Percentiles rank a stretch among this genome's conserved stretches.
Evolutionary conservation across 768 basidiomycete genomes (phyloP).

Genomic region (Mycena sanguinolenta): DNA sequence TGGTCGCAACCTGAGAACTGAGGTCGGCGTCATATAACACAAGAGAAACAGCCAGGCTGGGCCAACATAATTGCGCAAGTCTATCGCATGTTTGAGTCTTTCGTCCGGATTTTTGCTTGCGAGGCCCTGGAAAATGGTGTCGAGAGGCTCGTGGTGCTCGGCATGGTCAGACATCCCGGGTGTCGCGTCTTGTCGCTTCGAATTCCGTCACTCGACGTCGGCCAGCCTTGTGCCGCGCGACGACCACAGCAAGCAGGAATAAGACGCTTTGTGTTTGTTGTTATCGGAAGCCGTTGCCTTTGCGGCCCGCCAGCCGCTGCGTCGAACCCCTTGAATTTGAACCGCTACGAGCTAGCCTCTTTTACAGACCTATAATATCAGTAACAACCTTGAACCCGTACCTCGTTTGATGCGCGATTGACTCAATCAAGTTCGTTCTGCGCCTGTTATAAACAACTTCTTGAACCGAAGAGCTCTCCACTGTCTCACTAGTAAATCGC

Average conservation of each 20-base stretch:
- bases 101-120: slow-evolving; percentile 74
- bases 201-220: background rate
- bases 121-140: slow-evolving; percentile 76
- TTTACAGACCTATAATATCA: no score
- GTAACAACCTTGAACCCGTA: no score
- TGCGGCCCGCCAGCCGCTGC: no score
- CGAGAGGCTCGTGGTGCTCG: slow-evolving; percentile 62
- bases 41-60: slow-evolving; percentile 30
- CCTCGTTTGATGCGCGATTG: background rate
- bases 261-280: background rate
- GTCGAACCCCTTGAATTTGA: no score
- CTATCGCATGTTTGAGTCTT: slow-evolving; percentile 76
- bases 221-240: slow-evolving; percentile 3
- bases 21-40: slow-evolving; percentile 28
- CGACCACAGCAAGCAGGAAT: slow-evolving; percentile 3
- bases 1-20: slow-evolving; percentile 71
- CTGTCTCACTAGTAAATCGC: background rate
- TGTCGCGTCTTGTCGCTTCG: slow-evolving; percentile 8
- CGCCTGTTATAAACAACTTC: background rate
- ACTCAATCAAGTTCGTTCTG: background rate
- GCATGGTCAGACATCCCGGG: slow-evolving; percentile 29
- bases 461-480: background rate
- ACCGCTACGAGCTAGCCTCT: no score
- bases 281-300: no score
- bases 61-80: slow-evolving; percentile 81